A percentile compares a stretch with the other conserved stretches of the same genome.
Conservation (phyloP, 192 early-diverging fungal species). For the Umbelopsis ramanniana region DNA sequence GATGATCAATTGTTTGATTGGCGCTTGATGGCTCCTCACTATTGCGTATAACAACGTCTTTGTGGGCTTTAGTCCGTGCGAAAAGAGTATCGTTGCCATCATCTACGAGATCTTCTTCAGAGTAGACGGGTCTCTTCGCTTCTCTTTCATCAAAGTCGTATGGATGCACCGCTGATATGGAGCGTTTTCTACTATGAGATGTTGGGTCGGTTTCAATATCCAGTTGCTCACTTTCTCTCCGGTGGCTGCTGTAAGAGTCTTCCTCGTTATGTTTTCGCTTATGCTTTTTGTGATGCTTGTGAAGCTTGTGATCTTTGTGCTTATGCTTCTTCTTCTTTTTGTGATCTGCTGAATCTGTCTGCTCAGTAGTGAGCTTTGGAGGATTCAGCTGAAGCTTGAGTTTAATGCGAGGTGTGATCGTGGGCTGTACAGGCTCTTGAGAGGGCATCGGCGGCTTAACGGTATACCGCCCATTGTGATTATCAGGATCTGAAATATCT, state of each 20-base stretch:
- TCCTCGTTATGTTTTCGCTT: constrained; percentile 38
- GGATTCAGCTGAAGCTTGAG: constrained; percentile 36
- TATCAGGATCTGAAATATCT: constrained; percentile 29
- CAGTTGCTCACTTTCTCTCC: constrained; percentile 5
- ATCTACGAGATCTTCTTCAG: constrained; percentile 22
- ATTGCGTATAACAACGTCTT: constrained; percentile 3
- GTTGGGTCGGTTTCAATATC: constrained; percentile 19
- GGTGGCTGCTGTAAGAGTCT: constrained; percentile 23
- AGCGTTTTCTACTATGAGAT: constrained; percentile 8
- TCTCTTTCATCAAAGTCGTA: constrained; percentile 38
- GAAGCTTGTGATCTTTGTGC: constrained; percentile 27
- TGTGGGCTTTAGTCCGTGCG: constrained; percentile 2
- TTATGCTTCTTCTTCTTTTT: constrained; percentile 35
- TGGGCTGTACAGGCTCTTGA: not conserved
- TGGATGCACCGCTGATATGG: not conserved
- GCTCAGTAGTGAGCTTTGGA: not conserved
- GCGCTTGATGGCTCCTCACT: constrained; percentile 19
- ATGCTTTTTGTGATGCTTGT: constrained; percentile 26
- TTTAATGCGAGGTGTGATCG: constrained; percentile 24
- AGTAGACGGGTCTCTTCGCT: constrained; percentile 35
- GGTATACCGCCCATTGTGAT: not conserved
- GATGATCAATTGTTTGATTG: not conserved
- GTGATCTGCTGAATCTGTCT: not conserved
- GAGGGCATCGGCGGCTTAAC: not conserved
- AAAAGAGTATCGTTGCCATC: not conserved